These are phyloP conservation scores for Ogataea glucozyma DNA, from an alignment of 805 yeast genomes.

Conservation along the genomic window DNA sequence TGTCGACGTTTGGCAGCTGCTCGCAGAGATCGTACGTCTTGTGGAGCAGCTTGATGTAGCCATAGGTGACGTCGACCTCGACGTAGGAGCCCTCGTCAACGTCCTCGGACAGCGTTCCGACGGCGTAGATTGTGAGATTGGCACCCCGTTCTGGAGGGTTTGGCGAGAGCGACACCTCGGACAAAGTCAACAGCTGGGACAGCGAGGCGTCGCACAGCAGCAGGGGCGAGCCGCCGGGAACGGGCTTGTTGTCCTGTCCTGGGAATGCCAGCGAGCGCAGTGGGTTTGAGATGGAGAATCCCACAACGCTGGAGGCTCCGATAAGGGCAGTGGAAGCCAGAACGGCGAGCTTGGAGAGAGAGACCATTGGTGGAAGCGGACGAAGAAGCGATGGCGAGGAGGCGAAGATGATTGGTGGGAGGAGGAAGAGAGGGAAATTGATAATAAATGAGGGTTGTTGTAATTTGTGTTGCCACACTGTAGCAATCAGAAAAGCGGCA, in stretches of 20 bases:
- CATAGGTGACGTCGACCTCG: conserved; percentile 90
- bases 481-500: too few relatives aligned
- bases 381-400: background rate
- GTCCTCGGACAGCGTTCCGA: conserved; percentile 56
- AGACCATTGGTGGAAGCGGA: background rate
- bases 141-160: conserved; percentile 89
- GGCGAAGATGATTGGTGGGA: background rate
- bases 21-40: conserved; percentile 95
- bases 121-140: conserved; percentile 76
- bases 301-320: conserved; percentile 11
- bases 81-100: conserved; percentile 89
- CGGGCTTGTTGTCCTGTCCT: conserved; percentile 52
- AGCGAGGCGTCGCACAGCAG: conserved; percentile 67
- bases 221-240: conserved; percentile 91
- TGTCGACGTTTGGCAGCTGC: conserved; percentile 76
- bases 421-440: background rate
- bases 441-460: background rate
- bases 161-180: conserved; percentile 64
- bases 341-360: background rate
- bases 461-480: conserved; percentile 1
- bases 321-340: conserved; percentile 6
- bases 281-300: conserved; percentile 19
- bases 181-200: conserved; percentile 64
- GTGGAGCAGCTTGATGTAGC: conserved; percentile 82
- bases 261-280: conserved; percentile 17